Conservation (phyloP, 2,329 filamentous ascomycete species). For the Knoxdaviesia capensis region DNA sequence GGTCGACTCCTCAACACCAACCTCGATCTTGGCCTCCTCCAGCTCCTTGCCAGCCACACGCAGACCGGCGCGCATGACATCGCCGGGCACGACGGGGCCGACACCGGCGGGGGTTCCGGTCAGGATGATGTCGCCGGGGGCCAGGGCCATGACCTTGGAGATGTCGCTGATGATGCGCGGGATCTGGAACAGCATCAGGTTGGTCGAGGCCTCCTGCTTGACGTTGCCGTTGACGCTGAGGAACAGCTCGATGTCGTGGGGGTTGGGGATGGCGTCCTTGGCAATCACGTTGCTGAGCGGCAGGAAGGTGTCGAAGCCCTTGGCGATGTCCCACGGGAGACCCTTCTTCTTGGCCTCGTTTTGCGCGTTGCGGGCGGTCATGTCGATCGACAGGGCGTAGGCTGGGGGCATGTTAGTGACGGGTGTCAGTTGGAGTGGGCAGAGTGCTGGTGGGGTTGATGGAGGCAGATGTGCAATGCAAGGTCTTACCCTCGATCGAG, state of each 20-base stretch:
- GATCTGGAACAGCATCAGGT: constrained; percentile 83
- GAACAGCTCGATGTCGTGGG: constrained; percentile 73
- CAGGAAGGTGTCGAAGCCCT: constrained; percentile 95
- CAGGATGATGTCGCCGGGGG: constrained; percentile 78
- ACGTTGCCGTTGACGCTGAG: constrained; percentile 63
- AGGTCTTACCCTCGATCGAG: constrained; percentile 50
- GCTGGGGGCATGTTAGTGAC: constrained; percentile 20
- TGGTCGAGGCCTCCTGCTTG: constrained; percentile 74
- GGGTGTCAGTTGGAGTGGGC: neutral
- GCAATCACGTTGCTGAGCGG: constrained; percentile 67
- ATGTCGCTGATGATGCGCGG: constrained; percentile 79
- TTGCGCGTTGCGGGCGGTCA: constrained; percentile 91
- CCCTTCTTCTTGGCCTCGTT: constrained; percentile 95
- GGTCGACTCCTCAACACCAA: constrained; percentile 60
- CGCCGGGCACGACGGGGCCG: constrained; percentile 64
- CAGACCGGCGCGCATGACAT: constrained; percentile 71
- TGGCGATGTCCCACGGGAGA: constrained; percentile 86
- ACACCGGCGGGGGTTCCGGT: constrained; percentile 98
- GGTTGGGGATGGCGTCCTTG: constrained; percentile 64
- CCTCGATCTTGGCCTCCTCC: constrained; percentile 67
- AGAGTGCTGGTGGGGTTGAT: neutral
- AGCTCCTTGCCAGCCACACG: constrained; percentile 64
- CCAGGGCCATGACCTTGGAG: constrained; percentile 81
- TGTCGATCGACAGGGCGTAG: constrained; percentile 85
- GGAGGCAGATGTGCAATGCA: neutral